Evolutionary conservation across 1,139 yeast species (phyloP), one percentile per base, ranked within the genome.

Genomic region (Suhomyces maxii): DNA sequence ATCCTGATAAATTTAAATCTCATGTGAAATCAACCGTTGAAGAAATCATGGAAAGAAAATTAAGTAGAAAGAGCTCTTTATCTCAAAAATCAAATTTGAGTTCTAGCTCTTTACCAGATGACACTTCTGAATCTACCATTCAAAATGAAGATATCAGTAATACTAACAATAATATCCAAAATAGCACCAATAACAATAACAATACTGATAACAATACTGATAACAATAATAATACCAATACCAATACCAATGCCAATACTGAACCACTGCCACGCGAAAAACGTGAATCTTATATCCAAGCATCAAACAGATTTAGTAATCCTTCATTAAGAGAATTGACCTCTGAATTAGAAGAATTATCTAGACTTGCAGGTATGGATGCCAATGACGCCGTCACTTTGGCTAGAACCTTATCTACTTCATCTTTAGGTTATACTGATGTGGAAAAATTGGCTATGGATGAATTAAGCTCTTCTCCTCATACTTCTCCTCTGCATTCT

Each of bases 1-100:
- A 95, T 34, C 98, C 98, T 1, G 95, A 89, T 57, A 89, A 88
- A 57, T 93, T 90, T 77, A 80, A 86, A 55, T 80, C 83, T 52
- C 90, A 89, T 67, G 89, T 93, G 35, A 87, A 86, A 57, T 78
- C 82, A 42, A 86, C 93, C 25, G 84, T 90, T 14, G 86, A 87
- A 51, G 95, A 86, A 59, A 76, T 89, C 51, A 77, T 83, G 58
- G 80, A 80, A 49, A 73, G 76, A 36, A 61, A 65, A 51, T 55
- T 71, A 42, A 65, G 64, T 44, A 68, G 67, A 37, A 57, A 60
- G 40, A 67, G 67, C 42, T 58, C 68, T 1, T 49, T 69, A 18
- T 63, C 67, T 1, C 58, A 74, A 42, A 63, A 65, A 38, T 69
- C 75, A 6, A 67, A 73, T 1, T 60, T 73, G 34, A 42, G 53